Evolutionary conservation across 805 yeast species (phyloP), one percentile per base, ranked within the genome.

Genomic region (Kodamaea sagamina): DNA sequence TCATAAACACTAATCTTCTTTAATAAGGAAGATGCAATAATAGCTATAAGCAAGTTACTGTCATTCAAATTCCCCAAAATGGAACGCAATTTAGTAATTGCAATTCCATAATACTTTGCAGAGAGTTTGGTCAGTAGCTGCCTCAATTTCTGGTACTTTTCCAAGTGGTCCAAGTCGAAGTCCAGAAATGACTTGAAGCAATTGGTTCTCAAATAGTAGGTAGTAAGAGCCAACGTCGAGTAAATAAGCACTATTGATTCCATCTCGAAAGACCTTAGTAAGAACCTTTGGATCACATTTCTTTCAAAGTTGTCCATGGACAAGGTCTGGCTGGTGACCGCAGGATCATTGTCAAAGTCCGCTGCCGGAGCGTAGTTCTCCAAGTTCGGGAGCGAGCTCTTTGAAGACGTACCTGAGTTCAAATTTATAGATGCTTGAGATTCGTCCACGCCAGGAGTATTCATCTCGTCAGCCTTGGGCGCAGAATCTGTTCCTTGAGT

Each of bases 1-100:
- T 57, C 59, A 38, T 57, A 57, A 17, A 58, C 49, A 24, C 58
- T 47, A 7, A 55, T 45, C 28, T 52, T 57, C 36, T 56, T 57
- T 4, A 61, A 49, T 8, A 54, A 18, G 9, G 55, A 52, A 13
- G 54, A 47, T 4, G 51, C 55, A 4, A 56, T 44, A 16, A 59
- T 44, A 6, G 59, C 50, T 7, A 54, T 31, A 8, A 51, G 17
- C 9, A 17, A 34, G n/a, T 18, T 37, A 13, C 29, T 43, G 31
- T 39, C 48, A 12, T 19, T 43, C 17, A 40, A 26, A 17, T 34
- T 26, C 11, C 27, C 18, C 18, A 35, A 47, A 21, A 42, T 13
- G 15, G 19, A 11, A 5, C 51, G 36, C 4, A 48, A 32, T 8
- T 22, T 18, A 17, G 29, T 43, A 31, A 55, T 42, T 11, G 57